Evolutionary conservation across 2,329 filamentous ascomycete species (phyloP).

Genomic region (Nigrospora oryzae): DNA sequence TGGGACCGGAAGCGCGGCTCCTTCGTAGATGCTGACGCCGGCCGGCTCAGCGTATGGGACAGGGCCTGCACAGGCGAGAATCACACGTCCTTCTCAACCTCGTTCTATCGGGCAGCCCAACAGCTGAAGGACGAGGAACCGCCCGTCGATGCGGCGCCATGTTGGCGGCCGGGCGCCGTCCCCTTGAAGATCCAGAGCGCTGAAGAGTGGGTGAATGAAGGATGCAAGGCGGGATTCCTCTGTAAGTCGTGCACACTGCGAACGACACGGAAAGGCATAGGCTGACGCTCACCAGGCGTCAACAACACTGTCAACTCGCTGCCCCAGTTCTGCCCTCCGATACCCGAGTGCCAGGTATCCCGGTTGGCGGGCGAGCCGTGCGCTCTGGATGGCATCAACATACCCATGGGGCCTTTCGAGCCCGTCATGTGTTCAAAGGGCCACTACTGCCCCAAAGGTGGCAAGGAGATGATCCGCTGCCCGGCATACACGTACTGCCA

Average conservation of each 20-base stretch:
- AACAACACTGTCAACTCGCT: constrained; percentile 38
- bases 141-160: constrained; percentile 28
- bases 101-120: constrained; percentile 25
- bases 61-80: constrained; percentile 32
- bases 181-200: constrained; percentile 30
- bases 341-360: constrained; percentile 25
- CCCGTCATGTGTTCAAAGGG: constrained; percentile 41
- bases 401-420: constrained; percentile 38
- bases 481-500: constrained; percentile 42
- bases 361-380: constrained; percentile 26
- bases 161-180: constrained; percentile 27
- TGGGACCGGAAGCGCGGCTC: constrained; percentile 19
- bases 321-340: constrained; percentile 33
- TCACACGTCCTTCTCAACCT: constrained; percentile 28
- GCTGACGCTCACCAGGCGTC: constrained; percentile 18
- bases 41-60: constrained; percentile 24
- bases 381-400: constrained; percentile 20
- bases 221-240: constrained; percentile 31
- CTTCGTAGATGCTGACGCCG: constrained; percentile 12
- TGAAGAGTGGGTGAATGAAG: constrained; percentile 23
- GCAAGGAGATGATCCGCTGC: constrained; percentile 31
- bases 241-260: constrained; percentile 20
- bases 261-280: no score
- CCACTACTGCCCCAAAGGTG: constrained; percentile 36
- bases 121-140: constrained; percentile 15